Evolutionary conservation across 805 yeast genomes (phyloP).

Genomic region (Pachysolen tannophilus): DNA sequence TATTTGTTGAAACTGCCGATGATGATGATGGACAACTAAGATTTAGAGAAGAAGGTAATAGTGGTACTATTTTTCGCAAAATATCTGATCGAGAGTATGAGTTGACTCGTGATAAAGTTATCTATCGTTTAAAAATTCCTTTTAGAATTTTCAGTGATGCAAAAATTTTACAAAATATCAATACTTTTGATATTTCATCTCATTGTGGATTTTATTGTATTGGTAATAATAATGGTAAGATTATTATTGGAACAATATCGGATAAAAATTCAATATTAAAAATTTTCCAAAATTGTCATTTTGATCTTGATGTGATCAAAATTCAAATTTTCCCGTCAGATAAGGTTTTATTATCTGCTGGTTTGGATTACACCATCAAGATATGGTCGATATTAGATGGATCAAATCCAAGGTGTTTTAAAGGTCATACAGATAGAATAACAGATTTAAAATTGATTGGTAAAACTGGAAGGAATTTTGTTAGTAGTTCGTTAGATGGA

Average conservation of each 20-base stretch:
- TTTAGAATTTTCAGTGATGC: not conserved
- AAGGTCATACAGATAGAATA: constrained; percentile 40
- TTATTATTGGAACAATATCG: constrained; percentile 16
- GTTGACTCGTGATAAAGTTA: not conserved
- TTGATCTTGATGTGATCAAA: constrained; percentile 28
- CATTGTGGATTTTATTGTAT: constrained; percentile 18
- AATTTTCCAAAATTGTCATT: not conserved
- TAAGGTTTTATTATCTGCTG: constrained; percentile 49
- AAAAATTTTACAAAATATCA: constrained; percentile 13
- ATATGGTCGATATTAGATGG: constrained; percentile 52
- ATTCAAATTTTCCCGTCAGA: constrained; percentile 56
- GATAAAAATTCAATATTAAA: not conserved
- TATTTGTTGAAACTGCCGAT: too few relatives aligned
- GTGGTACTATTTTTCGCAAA: constrained; percentile 5
- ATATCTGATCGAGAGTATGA: not conserved
- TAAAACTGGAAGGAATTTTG: constrained; percentile 59
- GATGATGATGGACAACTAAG: too few relatives aligned
- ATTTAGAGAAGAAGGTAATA: too few relatives aligned
- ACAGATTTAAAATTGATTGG: constrained; percentile 47
- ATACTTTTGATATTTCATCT: constrained; percentile 27
- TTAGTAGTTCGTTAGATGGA: constrained; percentile 50
- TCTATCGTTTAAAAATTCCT: not conserved
- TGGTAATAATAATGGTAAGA: constrained; percentile 28
- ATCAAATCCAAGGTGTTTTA: constrained; percentile 39
- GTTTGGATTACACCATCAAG: constrained; percentile 50